A percentile compares a stretch with the other conserved stretches of the same genome.
Conservation (phyloP, 2,329 filamentous ascomycete genomes). For the Aureobasidium sp. region DNA sequence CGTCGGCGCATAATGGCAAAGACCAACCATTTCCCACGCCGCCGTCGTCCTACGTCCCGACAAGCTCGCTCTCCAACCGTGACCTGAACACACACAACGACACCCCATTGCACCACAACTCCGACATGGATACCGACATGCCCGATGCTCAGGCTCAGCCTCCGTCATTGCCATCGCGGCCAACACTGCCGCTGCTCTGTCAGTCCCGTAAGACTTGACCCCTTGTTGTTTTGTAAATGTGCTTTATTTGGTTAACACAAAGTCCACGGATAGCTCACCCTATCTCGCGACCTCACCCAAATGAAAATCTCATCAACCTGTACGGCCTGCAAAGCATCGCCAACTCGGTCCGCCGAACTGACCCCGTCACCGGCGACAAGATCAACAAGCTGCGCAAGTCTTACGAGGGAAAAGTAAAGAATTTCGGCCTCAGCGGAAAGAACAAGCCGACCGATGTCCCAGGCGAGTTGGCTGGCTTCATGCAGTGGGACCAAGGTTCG, state of each 20-base stretch:
- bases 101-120: constrained; percentile 20
- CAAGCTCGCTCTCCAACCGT: not conserved
- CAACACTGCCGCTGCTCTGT: constrained; percentile 27
- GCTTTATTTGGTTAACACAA: constrained; percentile 22
- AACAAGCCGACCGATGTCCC: constrained; percentile 37
- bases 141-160: constrained; percentile 16
- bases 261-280: constrained; percentile 24
- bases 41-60: constrained; percentile 24
- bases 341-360: constrained; percentile 49
- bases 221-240: not conserved
- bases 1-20: constrained; percentile 28
- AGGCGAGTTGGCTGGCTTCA: constrained; percentile 26
- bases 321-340: constrained; percentile 50
- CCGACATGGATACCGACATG: constrained; percentile 20
- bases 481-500: constrained; percentile 32
- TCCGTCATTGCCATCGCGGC: constrained; percentile 14
- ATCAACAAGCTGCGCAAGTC: constrained; percentile 53
- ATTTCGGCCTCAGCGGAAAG: constrained; percentile 40
- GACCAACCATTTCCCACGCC: constrained; percentile 30
- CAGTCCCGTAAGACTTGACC: constrained; percentile 25
- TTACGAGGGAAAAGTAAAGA: constrained; percentile 46
- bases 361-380: constrained; percentile 57
- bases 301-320: constrained; percentile 50
- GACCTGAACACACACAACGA: not conserved
- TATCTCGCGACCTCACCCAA: constrained; percentile 46